Evolutionary conservation across 2,329 filamentous ascomycete species (phyloP), one percentile per base, ranked within the genome.

Genomic region (Diplodia corticola): DNA sequence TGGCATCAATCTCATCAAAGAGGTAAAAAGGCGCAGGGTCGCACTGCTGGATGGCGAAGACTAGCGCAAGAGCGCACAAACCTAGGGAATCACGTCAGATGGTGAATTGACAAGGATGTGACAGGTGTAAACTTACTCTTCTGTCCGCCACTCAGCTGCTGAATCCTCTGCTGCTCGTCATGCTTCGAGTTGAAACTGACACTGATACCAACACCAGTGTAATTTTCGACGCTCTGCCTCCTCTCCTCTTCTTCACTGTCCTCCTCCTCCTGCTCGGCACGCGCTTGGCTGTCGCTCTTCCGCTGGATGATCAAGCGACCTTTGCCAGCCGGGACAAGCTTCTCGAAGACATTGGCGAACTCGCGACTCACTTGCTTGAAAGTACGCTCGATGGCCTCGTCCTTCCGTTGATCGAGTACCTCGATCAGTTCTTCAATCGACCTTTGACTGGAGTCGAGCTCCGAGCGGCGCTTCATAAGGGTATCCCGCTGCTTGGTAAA

Each of bases 111-210:
- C 24, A n/a, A 35, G 12, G 37, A 13, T 15, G 4, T 15, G 20
- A 20, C 1, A 37, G 7, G 20, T 20, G 22, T 9, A 22, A 22
- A 81, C 89, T 84, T 80, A 93, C 92, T 96, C 86, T 99, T 99
- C 75, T 99, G 95, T 35, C 95, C 95, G 83, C 95, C 95, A 72
- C 91, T 96, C 69, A 99, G 87, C 79, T 99, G 95, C 79, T 97
- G 93, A 73, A 99, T 98, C 69, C 93, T 91, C 77, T 99, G 95
- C 79, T 99, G 95, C 75, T 99, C 95, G 73, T 99, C 95, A 70
- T 97, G 91, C 80, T 97, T 97, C 71, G 92, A 96, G 82, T 99
- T 99, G 85, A 99, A 99, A 65, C 93, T 97, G 46, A 99, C 95
- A 73, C 91, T 94, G 80, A 99, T 98, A 51, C 93, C 93, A 7